Percentiles rank a stretch among this genome's conserved stretches.
These are phyloP conservation scores for Paspalum vaginatum DNA, from an alignment of 176 grass and related monocot species.

Conservation along the genomic window DNA sequence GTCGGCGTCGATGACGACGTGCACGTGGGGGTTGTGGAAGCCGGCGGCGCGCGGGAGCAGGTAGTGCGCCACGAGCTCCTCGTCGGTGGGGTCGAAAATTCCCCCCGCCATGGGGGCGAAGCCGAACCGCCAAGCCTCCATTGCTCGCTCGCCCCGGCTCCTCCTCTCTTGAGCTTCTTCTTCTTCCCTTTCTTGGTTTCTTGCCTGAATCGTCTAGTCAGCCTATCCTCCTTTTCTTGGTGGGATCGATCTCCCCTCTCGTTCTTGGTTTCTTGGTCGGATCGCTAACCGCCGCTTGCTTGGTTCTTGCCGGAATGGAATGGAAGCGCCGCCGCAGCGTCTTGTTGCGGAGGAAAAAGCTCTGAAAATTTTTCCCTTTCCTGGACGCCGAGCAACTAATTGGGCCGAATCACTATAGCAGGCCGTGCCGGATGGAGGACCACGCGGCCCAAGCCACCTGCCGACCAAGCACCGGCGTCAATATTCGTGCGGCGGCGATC, in stretches of 20 bases:
- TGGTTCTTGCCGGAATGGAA: background rate
- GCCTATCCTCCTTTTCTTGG: background rate
- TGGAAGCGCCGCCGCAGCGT: background rate
- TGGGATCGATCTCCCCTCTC: background rate
- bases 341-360: background rate
- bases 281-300: background rate
- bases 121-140: slow-evolving; percentile 26
- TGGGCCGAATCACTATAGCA: background rate
- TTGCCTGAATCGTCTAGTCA: background rate
- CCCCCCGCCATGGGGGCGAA: background rate
- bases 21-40: background rate
- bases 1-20: slow-evolving; percentile 24
- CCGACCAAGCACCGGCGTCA: background rate
- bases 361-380: background rate
- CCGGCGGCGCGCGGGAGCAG: slow-evolving; percentile 26
- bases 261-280: background rate
- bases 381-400: background rate
- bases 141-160: background rate
- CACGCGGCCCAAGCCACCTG: background rate
- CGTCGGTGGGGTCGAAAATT: slow-evolving; percentile 40
- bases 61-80: slow-evolving; percentile 26
- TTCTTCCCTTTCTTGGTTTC: background rate
- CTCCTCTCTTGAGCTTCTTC: too few relatives aligned
- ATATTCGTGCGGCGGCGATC: background rate
- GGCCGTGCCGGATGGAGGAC: background rate